A percentile compares a stretch with the other conserved stretches of the same genome.
These are phyloP conservation scores for Aspergillus diversus DNA, from an alignment of 495 filamentous ascomycete species.

Conservation along the genomic window DNA sequence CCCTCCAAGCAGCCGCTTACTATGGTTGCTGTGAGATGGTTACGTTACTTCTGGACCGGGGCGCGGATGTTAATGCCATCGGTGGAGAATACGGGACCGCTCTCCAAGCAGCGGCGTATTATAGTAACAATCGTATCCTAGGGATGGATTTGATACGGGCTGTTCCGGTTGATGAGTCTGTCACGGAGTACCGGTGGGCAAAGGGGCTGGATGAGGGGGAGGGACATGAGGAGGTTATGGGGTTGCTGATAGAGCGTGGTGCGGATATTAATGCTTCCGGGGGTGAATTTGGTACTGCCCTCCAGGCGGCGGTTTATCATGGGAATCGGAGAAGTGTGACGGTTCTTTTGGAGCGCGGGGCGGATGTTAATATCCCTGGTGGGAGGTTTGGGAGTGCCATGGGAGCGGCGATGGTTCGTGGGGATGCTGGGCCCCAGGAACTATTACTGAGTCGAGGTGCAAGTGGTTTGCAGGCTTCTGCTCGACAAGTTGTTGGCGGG, in stretches of 20 bases:
- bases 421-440: not conserved
- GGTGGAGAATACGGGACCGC: conserved; percentile 23
- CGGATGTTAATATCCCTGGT: not conserved
- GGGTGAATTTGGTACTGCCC: conserved; percentile 21
- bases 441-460: no score
- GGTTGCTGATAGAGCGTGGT: conserved; percentile 24
- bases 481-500: not conserved
- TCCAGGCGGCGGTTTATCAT: conserved; percentile 15
- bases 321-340: not conserved
- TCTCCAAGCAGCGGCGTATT: conserved; percentile 27
- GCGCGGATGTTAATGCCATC: conserved; percentile 7
- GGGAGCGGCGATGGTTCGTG: not conserved
- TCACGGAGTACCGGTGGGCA: not conserved
- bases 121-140: not conserved
- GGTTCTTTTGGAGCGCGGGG: conserved; percentile 11
- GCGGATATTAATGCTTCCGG: conserved; percentile 23
- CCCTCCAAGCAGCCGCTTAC: conserved; percentile 2
- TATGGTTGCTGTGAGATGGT: not conserved
- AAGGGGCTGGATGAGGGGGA: not conserved
- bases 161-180: not conserved
- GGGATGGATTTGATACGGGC: not conserved
- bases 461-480: no score
- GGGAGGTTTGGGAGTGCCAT: not conserved
- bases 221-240: conserved; percentile 22
- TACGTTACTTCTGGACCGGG: not conserved